Evolutionary conservation across 768 basidiomycete genomes (phyloP).

Genomic region (Porphyrellus cyaneotinctus): DNA sequence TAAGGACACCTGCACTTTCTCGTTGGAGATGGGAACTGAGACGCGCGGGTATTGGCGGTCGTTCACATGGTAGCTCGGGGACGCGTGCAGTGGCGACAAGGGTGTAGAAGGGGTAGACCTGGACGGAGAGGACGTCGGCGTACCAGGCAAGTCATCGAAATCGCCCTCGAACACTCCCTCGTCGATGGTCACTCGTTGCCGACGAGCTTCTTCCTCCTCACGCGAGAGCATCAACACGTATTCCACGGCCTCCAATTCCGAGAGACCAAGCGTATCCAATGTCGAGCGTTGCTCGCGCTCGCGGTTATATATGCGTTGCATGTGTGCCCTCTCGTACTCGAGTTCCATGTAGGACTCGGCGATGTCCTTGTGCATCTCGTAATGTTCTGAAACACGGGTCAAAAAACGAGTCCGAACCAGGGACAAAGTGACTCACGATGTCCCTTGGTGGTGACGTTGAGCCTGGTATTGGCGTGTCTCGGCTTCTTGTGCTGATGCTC

Average conservation of each 20-base stretch:
- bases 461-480: constrained; percentile 24
- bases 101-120: constrained; percentile 7
- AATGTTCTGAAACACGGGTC: constrained; percentile 44
- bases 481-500: constrained; percentile 34
- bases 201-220: constrained; percentile 51
- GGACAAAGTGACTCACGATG: constrained; percentile 36
- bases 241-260: constrained; percentile 70
- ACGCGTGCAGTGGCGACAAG: constrained; percentile 11
- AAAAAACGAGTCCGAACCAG: background rate
- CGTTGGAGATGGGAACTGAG: constrained; percentile 34
- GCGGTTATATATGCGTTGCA: constrained; percentile 39
- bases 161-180: constrained; percentile 59
- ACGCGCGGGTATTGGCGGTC: constrained; percentile 30
- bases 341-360: constrained; percentile 52
- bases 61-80: constrained; percentile 16
- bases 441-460: constrained; percentile 37
- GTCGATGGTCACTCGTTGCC: constrained; percentile 28
- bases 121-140: constrained; percentile 17
- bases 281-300: constrained; percentile 55
- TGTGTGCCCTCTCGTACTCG: constrained; percentile 44
- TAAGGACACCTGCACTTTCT: constrained; percentile 56
- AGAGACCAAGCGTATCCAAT: constrained; percentile 63
- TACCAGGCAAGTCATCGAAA: constrained; percentile 22
- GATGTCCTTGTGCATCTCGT: constrained; percentile 61
- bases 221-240: constrained; percentile 83